Conservation (phyloP, 768 basidiomycete genomes). For the Pleurotus salmoneostramineus region DNA sequence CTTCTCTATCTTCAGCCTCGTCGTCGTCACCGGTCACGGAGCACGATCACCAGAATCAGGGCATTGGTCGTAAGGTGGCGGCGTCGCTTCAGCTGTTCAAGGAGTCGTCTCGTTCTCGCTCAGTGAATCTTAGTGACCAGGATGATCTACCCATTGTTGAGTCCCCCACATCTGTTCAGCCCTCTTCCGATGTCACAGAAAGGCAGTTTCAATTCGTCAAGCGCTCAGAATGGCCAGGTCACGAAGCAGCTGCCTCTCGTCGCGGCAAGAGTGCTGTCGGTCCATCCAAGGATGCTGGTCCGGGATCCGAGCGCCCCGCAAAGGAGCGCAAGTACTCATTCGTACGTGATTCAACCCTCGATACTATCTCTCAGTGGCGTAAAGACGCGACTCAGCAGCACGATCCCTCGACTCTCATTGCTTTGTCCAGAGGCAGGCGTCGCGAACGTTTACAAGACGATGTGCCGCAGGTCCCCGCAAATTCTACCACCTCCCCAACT, state of each 20-base stretch:
- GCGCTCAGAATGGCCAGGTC: constrained; percentile 82
- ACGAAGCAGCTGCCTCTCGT: constrained; percentile 66
- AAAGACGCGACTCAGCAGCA: constrained; percentile 41
- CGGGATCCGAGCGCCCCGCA: constrained; percentile 23
- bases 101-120: constrained; percentile 47
- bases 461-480: constrained; percentile 14
- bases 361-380: constrained; percentile 55
- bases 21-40: constrained; percentile 23
- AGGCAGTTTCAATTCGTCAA: constrained; percentile 80
- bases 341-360: constrained; percentile 37
- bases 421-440: constrained; percentile 45
- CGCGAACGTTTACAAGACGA: constrained; percentile 51
- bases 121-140: constrained; percentile 20
- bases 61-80: constrained; percentile 80
- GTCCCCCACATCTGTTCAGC: constrained; percentile 31
- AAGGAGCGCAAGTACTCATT: constrained; percentile 33
- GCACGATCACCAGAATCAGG: constrained; percentile 23
- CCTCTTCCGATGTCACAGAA: constrained; percentile 50
- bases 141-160: constrained; percentile 18
- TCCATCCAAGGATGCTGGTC: constrained; percentile 50
- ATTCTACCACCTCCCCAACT: constrained; percentile 22
- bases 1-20: constrained; percentile 27
- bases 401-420: constrained; percentile 28
- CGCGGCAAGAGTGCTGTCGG: constrained; percentile 63
- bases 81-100: constrained; percentile 81